A percentile compares a stretch with the other conserved stretches of the same genome.
These are phyloP conservation scores for Juncus effusus DNA, from an alignment of 176 grass and related monocot genomes.

Conservation along the genomic window DNA sequence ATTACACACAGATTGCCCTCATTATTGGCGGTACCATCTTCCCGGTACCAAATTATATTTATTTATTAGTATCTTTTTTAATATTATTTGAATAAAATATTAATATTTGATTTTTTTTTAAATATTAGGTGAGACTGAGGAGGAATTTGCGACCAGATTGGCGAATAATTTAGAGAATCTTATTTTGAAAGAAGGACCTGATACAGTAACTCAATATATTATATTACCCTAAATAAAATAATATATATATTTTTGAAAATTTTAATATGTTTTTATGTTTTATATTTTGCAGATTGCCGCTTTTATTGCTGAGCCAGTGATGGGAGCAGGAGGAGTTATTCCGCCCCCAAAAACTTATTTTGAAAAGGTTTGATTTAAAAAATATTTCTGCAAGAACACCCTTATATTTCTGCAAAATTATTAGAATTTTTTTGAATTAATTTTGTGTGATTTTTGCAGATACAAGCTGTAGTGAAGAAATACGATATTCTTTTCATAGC, in stretches of 20 bases:
- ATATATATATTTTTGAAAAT: background rate
- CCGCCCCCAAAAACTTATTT: slow-evolving; percentile 94
- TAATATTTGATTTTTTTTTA: slow-evolving; percentile 1
- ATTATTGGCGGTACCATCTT: slow-evolving; percentile 93
- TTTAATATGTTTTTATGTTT: slow-evolving; percentile 6
- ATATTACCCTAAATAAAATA: no score
- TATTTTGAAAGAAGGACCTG: slow-evolving; percentile 97
- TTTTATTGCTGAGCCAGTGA: slow-evolving; percentile 93
- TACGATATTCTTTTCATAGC: slow-evolving; percentile 97
- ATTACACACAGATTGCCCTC: slow-evolving; percentile 89
- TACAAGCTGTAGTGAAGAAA: slow-evolving; percentile 87
- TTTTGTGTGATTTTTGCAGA: slow-evolving; percentile 45
- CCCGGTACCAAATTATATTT: slow-evolving; percentile 43
- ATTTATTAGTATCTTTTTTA: background rate
- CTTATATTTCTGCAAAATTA: slow-evolving; percentile 7
- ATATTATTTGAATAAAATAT: background rate
- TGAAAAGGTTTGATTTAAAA: slow-evolving; percentile 54
- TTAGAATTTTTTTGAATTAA: background rate
- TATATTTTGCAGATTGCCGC: slow-evolving; percentile 65
- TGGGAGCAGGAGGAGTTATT: slow-evolving; percentile 97
- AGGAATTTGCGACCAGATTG: slow-evolving; percentile 83
- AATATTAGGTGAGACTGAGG: slow-evolving; percentile 73
- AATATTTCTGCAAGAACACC: background rate
- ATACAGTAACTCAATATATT: slow-evolving; percentile 49
- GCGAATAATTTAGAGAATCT: slow-evolving; percentile 93